Conservation (phyloP, 1,139 yeast genomes). For the Geotrichum europaeum region DNA sequence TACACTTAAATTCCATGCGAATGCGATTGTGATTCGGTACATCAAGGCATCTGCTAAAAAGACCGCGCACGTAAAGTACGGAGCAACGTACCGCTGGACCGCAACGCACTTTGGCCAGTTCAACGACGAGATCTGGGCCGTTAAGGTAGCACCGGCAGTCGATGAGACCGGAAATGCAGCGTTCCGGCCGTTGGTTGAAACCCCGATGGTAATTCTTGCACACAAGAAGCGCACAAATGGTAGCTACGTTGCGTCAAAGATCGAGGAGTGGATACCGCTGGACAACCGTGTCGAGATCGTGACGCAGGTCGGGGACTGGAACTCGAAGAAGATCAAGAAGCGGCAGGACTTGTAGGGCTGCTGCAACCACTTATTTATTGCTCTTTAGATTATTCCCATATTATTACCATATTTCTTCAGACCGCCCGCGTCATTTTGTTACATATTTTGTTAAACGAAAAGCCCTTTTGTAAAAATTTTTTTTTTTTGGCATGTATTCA, state of each 20-base stretch:
- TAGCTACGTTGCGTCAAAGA: constrained; percentile 14
- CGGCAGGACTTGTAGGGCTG: background rate
- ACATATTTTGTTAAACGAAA: no score
- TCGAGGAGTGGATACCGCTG: constrained; percentile 19
- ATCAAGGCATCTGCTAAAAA: constrained; percentile 5
- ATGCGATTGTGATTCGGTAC: constrained; percentile 12
- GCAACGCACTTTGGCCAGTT: constrained; percentile 28
- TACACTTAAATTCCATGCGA: constrained; percentile 10
- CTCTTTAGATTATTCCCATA: background rate
- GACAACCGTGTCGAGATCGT: constrained; percentile 2
- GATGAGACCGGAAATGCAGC: background rate
- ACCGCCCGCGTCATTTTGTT: no score
- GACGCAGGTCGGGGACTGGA: constrained; percentile 16
- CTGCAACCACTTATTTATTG: background rate
- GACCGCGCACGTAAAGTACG: constrained; percentile 4
- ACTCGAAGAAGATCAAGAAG: constrained; percentile 9
- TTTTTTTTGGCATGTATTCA: no score
- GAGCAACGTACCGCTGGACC: constrained; percentile 23
- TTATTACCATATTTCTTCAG: background rate
- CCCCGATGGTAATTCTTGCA: constrained; percentile 19
- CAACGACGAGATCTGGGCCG: constrained; percentile 25
- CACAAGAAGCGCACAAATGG: constrained; percentile 17
- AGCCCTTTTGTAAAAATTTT: no score
- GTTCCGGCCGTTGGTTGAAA: constrained; percentile 8
- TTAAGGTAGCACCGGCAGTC: constrained; percentile 25